Conservation (phyloP, 129 eudicot species). For the Saussurea involucrata region DNA sequence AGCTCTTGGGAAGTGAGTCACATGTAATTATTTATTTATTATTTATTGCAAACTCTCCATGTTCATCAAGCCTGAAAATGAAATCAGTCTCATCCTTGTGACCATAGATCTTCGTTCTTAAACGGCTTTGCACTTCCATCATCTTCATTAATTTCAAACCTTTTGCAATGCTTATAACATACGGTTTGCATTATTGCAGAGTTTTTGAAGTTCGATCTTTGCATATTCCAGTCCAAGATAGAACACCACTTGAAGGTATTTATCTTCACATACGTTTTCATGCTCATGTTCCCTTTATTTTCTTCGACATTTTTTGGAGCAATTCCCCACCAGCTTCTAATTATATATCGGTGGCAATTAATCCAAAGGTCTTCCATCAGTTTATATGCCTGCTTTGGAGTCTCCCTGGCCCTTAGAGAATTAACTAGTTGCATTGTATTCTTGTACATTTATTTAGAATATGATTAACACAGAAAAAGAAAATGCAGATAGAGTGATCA, state of each 20-base stretch:
- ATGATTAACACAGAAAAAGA: no score
- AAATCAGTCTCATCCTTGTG: background rate
- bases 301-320: background rate
- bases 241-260: constrained; percentile 59
- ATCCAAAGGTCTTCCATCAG: no score
- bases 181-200: constrained; percentile 22
- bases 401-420: no score
- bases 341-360: no score
- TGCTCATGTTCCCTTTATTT: background rate
- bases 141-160: background rate
- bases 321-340: no score
- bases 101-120: background rate
- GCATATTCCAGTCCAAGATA: constrained; percentile 64
- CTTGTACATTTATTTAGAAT: no score
- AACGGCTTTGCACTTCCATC: background rate
- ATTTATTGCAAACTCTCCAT: background rate
- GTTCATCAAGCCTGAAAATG: background rate
- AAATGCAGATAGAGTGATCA: no score
- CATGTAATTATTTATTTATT: background rate
- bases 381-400: no score
- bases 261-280: background rate
- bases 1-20: constrained; percentile 57
- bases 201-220: constrained; percentile 59
- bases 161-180: constrained; percentile 9
- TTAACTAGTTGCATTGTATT: no score